Evolutionary conservation across 352 stramenopile species (phyloP), one percentile per base, ranked within the genome.

Genomic region (Pythium scleroteichum): DNA sequence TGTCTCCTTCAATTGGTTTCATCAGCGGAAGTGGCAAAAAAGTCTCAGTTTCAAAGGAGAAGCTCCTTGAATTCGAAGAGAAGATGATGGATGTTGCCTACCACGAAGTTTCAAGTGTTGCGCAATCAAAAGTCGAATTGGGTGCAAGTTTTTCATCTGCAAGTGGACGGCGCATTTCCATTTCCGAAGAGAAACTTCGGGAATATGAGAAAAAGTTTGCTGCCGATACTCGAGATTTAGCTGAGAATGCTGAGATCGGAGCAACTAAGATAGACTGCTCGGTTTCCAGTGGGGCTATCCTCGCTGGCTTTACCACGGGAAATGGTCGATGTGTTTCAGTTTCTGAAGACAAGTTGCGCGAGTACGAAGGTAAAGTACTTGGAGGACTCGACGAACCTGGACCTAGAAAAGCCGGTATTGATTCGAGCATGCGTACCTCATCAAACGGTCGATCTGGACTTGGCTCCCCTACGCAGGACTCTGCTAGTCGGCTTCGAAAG

Each of bases 101-200:
- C 42, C 10, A n/a, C 5, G 29, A 35, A 10, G 29, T 5, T 10
- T 35, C 29, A 35, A 35, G 29, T 35, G 29, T 10, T 35, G 5
- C 5, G 10, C 5, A 10, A 35, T 10, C 29, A 10, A 10, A 35
- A 35, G 5, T 10, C 10, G 29, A 35, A 35, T 10, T 10, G 29
- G 29, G 29, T 35, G 29, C 10, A 35, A 35, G 51, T n/a, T 79
- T 76, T 51, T 62, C 61, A 47, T 75, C 73, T 12, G 68, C 63
- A n/a, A 72, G 58, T 35, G 73, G 70, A 6, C 66, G 69, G 41
- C 54, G 49, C n/a, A 55, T 82, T 19, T 46, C 27, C 13, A 52
- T 80, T 10, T 76, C 70, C 13, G 58, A 61, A 51, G 58, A 63
- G 13, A 64, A 61, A 26, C 17, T 82, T 22, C 48, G 49, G 10